Conservation (phyloP, 2,329 filamentous ascomycete species). For the Purpureocillium takamizusanense region DNA sequence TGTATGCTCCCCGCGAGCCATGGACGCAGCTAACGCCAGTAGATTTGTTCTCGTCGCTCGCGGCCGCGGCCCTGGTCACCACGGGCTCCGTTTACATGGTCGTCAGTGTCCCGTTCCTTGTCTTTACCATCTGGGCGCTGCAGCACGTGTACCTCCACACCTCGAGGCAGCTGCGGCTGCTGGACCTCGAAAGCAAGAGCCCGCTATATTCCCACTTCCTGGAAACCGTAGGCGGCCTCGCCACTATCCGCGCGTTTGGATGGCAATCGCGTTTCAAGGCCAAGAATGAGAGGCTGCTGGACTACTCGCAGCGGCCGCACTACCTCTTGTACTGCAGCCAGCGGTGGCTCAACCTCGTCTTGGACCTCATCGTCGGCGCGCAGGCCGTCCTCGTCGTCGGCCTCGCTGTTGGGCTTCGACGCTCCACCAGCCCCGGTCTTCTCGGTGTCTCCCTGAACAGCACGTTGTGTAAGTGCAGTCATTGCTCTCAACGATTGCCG, state of each 20-base stretch:
- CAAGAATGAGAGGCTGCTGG: slow-evolving; percentile 35
- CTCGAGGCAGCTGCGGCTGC: slow-evolving; percentile 22
- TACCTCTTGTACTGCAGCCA: slow-evolving; percentile 47
- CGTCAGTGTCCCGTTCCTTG: slow-evolving; percentile 3
- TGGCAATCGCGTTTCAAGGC: slow-evolving; percentile 35
- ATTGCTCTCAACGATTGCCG: neutral
- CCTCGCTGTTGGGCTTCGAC: slow-evolving; percentile 22
- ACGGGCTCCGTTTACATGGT: slow-evolving; percentile 5
- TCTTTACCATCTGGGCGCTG: slow-evolving; percentile 4
- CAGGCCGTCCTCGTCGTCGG: slow-evolving; percentile 35
- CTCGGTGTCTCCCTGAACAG: slow-evolving; percentile 8
- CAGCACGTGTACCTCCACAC: slow-evolving; percentile 8
- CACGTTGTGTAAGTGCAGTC: slow-evolving; percentile 5
- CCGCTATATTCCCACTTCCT: slow-evolving; percentile 25
- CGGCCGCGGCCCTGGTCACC: slow-evolving; percentile 3
- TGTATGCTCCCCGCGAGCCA: neutral
- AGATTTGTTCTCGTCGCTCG: slow-evolving; percentile 5
- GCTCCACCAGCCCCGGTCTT: slow-evolving; percentile 2
- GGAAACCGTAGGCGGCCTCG: slow-evolving; percentile 35
- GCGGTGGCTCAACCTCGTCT: slow-evolving; percentile 40
- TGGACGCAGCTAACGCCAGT: neutral
- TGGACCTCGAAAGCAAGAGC: slow-evolving; percentile 25
- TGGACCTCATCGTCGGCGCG: slow-evolving; percentile 35
- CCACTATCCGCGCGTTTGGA: slow-evolving; percentile 42
- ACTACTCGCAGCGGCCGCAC: slow-evolving; percentile 42